Conservation (phyloP, 1,284 basidiomycete species). For the Ustilago bromivora region DNA sequence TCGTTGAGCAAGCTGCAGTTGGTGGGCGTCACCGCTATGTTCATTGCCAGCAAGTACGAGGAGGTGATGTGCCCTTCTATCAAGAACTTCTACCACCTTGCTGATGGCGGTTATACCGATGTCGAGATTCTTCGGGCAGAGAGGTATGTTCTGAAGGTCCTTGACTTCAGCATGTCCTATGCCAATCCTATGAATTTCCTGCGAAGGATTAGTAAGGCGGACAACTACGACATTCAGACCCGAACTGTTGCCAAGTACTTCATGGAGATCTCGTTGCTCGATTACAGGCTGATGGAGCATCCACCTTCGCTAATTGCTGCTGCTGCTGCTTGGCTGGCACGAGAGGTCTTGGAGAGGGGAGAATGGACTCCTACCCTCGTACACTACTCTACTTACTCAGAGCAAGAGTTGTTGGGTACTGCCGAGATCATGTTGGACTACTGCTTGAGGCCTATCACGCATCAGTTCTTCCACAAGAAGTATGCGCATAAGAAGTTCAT, state of each 20-base stretch:
- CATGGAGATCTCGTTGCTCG: conserved; percentile 88
- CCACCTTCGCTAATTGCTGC: conserved; percentile 89
- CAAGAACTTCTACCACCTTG: conserved; percentile 78
- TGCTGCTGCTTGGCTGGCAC: conserved; percentile 89
- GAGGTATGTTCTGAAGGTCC: conserved; percentile 88
- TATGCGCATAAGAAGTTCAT: conserved; percentile 69
- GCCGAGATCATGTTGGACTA: conserved; percentile 96
- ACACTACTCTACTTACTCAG: conserved; percentile 90
- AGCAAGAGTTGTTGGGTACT: conserved; percentile 84
- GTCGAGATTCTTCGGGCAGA: conserved; percentile 76
- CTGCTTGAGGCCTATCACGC: conserved; percentile 63
- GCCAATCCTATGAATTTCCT: conserved; percentile 95
- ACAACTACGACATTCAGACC: conserved; percentile 79
- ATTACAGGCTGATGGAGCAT: conserved; percentile 84
- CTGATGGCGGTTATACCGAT: conserved; percentile 66
- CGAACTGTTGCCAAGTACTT: conserved; percentile 85
- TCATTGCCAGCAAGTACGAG: conserved; percentile 94
- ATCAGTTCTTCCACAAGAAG: conserved; percentile 68
- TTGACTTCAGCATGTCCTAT: conserved; percentile 91
- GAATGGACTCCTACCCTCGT: conserved; percentile 86
- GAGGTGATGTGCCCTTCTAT: conserved; percentile 93
- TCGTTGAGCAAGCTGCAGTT: conserved; percentile 93
- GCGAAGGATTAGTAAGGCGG: conserved; percentile 74
- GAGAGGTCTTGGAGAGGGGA: conserved; percentile 83
- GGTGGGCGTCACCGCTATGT: conserved; percentile 92